Evolutionary conservation across 1,139 yeast species (phyloP).

Genomic region (Suhomyces terraborum): DNA sequence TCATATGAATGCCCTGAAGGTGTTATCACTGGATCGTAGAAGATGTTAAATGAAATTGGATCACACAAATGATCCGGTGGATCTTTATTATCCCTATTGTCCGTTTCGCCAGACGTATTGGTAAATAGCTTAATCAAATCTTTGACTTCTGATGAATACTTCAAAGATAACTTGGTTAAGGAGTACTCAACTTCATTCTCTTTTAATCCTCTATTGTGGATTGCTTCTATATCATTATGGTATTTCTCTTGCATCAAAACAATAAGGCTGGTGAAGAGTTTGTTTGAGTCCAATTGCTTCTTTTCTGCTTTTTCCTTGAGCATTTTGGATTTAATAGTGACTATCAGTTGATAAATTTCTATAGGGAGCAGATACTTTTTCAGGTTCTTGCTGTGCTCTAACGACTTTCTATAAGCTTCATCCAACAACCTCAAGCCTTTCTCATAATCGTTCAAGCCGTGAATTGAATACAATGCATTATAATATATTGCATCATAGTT

Average conservation of each 20-base stretch:
- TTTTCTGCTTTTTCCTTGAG: constrained; percentile 20
- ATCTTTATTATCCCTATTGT: constrained; percentile 18
- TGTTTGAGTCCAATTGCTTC: constrained; percentile 16
- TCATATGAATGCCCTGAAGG: constrained; percentile 54
- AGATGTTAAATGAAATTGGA: constrained; percentile 48
- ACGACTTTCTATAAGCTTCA: constrained; percentile 33
- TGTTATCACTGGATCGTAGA: constrained; percentile 48
- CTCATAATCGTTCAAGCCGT: constrained; percentile 26
- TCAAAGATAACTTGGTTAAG: constrained; percentile 21
- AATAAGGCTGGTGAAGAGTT: constrained; percentile 28
- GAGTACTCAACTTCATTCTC: constrained; percentile 23
- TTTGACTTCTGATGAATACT: constrained; percentile 25
- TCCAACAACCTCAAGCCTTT: constrained; percentile 30
- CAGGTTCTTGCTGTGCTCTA: constrained; percentile 25
- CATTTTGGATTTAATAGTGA: constrained; percentile 18
- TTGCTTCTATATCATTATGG: constrained; percentile 18
- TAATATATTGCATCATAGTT: constrained; percentile 28
- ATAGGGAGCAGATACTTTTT: constrained; percentile 23
- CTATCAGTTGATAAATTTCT: constrained; percentile 24
- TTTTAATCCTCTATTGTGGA: constrained; percentile 16
- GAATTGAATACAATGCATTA: constrained; percentile 27
- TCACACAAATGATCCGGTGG: constrained; percentile 49
- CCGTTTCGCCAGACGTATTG: constrained; percentile 22
- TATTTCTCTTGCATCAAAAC: constrained; percentile 25
- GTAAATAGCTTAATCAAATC: constrained; percentile 28